Evolutionary conservation across 2,329 filamentous ascomycete genomes (phyloP), one percentile per base, ranked within the genome.

Genomic region (Calonectria fujianensis): DNA sequence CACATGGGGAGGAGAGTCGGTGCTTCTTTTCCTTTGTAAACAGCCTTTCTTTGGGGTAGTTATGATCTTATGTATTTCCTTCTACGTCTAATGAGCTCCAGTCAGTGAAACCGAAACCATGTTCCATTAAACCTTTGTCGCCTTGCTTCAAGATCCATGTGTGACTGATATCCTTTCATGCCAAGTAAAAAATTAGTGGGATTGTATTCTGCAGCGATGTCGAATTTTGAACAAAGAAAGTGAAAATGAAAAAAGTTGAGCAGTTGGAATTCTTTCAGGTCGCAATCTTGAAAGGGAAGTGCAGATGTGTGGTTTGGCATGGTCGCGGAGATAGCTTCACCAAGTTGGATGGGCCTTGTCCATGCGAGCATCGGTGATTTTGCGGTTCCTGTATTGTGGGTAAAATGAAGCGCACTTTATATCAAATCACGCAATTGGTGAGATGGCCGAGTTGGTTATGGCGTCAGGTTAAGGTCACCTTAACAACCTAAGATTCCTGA

Each of bases 401-500:
- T 45, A 45, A 45, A 45, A 45, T 4, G 41, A 20, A n/a, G 5
- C 41, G 18, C 18, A 16, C 13, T 9, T 9, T 6, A n/a, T 18
- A 45, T 9, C 41, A 18, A 45, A 45, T 45, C 18, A 45, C 37
- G 39, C 16, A n/a, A 20, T 45, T 45, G 41, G 41, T 45, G 41
- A 45, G 41, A 45, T 45, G 41, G 41, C 41, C 41, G 41, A 45
- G 41, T 45, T 45, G 41, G 41, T 45, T 45, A 45, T 45, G 41
- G 41, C 41, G 41, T 45, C 41, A 45, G 41, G 41, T 45, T 45
- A 45, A 45, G 41, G 41, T 45, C 41, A 45, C 41, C 41, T 45
- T 45, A 45, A 45, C 41, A 45, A 45, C 41, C 41, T 45, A 45
- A 45, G 41, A 45, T 45, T 45, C 41, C 41, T 45, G 41, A 45